Conservation (phyloP, 1,284 basidiomycete genomes). For the Amylostereum chailletii region DNA sequence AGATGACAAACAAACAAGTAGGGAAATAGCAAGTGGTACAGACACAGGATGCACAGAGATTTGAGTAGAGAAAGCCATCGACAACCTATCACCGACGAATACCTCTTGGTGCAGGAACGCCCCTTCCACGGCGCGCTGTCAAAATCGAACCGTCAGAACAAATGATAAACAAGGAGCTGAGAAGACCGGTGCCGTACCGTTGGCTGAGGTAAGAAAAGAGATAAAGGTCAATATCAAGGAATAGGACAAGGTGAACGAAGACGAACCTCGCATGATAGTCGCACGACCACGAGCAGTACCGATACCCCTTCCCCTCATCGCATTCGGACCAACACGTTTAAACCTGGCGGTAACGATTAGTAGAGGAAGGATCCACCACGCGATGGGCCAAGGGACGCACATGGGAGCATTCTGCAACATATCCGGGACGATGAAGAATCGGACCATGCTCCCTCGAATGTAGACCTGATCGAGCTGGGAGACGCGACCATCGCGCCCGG, state of each 20-base stretch:
- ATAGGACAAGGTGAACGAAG: constrained; percentile 7
- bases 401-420: constrained; percentile 99
- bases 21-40: no score
- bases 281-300: constrained; percentile 95
- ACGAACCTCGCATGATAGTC: constrained; percentile 88
- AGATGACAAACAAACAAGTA: no score
- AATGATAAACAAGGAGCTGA: constrained; percentile 1
- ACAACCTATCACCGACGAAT: constrained; percentile 54
- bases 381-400: constrained; percentile 40
- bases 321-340: constrained; percentile 96
- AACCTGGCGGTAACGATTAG: constrained; percentile 54
- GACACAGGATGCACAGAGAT: no score
- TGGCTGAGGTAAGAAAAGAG: constrained; percentile 34
- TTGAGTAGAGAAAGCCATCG: no score
- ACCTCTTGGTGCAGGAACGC: constrained; percentile 63
- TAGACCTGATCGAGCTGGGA: constrained; percentile 99
- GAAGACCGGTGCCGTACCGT: constrained; percentile 35
- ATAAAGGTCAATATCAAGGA: constrained; percentile 6
- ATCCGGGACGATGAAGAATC: constrained; percentile 99
- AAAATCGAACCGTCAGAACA: constrained; percentile 12
- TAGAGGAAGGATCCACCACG: neutral
- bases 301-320: constrained; percentile 98
- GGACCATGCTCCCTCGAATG: constrained; percentile 95
- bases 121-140: constrained; percentile 76
- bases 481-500: constrained; percentile 94